Percentiles rank a stretch among this genome's conserved stretches.
phyloP scores from a whole-genome alignment of 176 grass and related monocot species.

The Chloris gayana region DNA sequence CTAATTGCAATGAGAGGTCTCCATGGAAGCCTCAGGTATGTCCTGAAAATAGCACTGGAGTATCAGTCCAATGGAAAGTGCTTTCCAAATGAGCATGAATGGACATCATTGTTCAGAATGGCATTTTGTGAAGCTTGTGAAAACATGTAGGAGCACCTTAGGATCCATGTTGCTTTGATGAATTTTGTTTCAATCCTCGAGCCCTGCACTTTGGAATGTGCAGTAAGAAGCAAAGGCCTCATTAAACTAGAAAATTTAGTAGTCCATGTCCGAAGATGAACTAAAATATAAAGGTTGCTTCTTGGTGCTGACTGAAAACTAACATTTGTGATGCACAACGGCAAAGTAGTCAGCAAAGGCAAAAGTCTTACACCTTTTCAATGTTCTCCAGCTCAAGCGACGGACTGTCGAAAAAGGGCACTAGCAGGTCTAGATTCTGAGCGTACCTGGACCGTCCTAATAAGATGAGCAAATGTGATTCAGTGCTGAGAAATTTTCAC shows the following conservation, averaged over 20 bases:
- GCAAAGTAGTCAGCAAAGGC: neutral
- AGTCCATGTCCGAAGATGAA: too few relatives aligned
- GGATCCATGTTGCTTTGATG: slow-evolving; percentile 70
- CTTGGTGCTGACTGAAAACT: neutral
- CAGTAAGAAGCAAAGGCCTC: neutral
- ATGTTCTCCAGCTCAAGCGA: slow-evolving; percentile 71
- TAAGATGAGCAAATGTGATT: slow-evolving; percentile 8
- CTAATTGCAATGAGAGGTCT: slow-evolving; percentile 73
- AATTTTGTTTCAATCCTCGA: slow-evolving; percentile 48
- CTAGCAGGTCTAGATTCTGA: slow-evolving; percentile 74
- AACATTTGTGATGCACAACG: neutral
- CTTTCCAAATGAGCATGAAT: neutral
- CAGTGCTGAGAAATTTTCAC: too few relatives aligned
- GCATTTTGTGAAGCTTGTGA: neutral
- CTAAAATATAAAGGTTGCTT: too few relatives aligned
- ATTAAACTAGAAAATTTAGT: neutral
- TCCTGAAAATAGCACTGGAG: slow-evolving; percentile 36
- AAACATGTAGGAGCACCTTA: slow-evolving; percentile 54
- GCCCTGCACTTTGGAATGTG: slow-evolving; percentile 44
- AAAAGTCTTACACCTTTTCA: slow-evolving; percentile 46
- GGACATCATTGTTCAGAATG: neutral
- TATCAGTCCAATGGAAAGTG: neutral
- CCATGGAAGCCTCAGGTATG: slow-evolving; percentile 89
- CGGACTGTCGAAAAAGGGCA: slow-evolving; percentile 82
- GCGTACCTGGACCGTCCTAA: slow-evolving; percentile 70